Conservation (phyloP, 148 eudicot genomes). For the Rhododendron williamsianum region DNA sequence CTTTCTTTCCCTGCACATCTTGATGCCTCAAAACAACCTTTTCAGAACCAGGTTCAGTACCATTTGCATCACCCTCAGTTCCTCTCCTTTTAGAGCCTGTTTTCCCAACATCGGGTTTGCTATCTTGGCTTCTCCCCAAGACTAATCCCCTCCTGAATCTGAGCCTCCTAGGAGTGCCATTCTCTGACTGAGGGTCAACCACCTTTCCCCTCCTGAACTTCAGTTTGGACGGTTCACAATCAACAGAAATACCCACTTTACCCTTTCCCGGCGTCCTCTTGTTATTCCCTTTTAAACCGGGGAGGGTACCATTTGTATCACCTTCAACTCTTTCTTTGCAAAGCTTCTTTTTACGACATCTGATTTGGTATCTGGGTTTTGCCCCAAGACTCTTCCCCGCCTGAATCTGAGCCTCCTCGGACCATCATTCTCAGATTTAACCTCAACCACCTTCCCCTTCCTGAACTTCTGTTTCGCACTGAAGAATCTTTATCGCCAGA, state of each 20-base stretch:
- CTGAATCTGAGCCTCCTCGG: neutral
- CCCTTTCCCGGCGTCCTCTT: slow-evolving; percentile 14
- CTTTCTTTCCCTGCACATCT: slow-evolving; percentile 64
- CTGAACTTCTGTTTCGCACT: neutral
- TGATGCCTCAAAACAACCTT: slow-evolving; percentile 77
- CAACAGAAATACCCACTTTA: slow-evolving; percentile 17
- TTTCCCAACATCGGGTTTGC: slow-evolving; percentile 21
- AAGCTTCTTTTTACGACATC: neutral
- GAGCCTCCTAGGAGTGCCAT: slow-evolving; percentile 36
- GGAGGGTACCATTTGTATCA: neutral
- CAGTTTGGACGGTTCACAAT: slow-evolving; percentile 29
- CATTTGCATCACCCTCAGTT: slow-evolving; percentile 14
- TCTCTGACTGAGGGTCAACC: slow-evolving; percentile 42
- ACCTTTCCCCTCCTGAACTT: slow-evolving; percentile 69
- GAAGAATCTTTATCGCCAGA: neutral
- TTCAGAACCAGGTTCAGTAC: slow-evolving; percentile 17
- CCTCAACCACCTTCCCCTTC: neutral
- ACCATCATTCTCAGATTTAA: neutral
- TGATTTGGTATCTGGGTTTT: neutral
- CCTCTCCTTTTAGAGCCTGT: slow-evolving; percentile 31
- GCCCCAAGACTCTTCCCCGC: neutral
- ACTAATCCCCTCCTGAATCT: slow-evolving; percentile 37
- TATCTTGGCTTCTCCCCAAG: slow-evolving; percentile 27
- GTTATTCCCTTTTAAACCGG: slow-evolving; percentile 12
- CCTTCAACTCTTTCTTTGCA: neutral